Percentiles rank a stretch among this genome's conserved stretches.
These are phyloP conservation scores for Auricularia sp. DNA, from an alignment of 768 basidiomycete genomes.

Conservation along the genomic window DNA sequence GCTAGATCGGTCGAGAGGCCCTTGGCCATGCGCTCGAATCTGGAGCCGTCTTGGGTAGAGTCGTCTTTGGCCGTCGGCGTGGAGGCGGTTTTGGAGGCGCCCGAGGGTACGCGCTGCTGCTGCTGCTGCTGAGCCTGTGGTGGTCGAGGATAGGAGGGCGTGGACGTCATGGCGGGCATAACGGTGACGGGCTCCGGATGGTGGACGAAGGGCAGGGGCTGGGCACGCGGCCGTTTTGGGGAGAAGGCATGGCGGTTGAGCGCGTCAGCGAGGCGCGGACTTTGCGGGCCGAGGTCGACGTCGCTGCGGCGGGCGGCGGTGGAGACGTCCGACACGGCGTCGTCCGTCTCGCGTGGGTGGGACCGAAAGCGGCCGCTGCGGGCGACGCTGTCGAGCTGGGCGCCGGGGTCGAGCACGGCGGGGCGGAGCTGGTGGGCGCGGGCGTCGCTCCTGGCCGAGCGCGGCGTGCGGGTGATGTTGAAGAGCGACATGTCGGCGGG, in stretches of 20 bases:
- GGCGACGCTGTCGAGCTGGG: constrained; percentile 50
- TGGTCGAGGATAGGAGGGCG: background rate
- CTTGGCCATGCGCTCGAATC: constrained; percentile 50
- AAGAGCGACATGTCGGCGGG: constrained; percentile 23
- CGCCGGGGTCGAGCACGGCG: constrained; percentile 50
- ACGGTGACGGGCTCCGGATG: constrained; percentile 2
- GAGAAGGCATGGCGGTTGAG: constrained; percentile 61
- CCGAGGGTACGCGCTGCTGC: background rate
- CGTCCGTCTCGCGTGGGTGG: constrained; percentile 21
- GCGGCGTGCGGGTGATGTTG: constrained; percentile 38
- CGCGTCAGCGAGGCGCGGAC: constrained; percentile 58
- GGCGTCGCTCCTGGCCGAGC: constrained; percentile 13
- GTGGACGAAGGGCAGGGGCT: constrained; percentile 12
- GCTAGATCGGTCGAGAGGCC: constrained; percentile 48
- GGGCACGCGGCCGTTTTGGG: constrained; percentile 59
- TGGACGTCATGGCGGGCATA: constrained; percentile 4
- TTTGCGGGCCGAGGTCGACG: constrained; percentile 28
- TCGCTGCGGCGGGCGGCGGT: constrained; percentile 35
- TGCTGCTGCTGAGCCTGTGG: background rate
- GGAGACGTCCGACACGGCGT: constrained; percentile 29
- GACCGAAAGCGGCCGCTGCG: constrained; percentile 41
- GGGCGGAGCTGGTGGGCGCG: constrained; percentile 33
- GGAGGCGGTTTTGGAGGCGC: background rate
- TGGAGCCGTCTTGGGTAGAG: constrained; percentile 35
- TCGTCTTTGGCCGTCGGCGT: background rate